Conservation (phyloP, 2,329 filamentous ascomycete genomes). For the Arthroderma sp. region DNA sequence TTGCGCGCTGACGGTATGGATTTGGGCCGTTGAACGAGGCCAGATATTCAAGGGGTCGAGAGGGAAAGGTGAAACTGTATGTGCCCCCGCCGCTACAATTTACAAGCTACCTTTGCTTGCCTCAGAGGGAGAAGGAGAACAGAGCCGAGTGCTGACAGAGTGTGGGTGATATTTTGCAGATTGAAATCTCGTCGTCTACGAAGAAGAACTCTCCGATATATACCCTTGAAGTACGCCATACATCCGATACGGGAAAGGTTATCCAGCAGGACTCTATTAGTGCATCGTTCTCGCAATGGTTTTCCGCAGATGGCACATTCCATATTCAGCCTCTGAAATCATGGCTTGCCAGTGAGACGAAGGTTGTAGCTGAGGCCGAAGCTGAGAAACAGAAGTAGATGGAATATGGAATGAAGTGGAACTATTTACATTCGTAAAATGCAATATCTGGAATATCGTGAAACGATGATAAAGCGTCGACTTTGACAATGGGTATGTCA, state of each 20-base stretch:
- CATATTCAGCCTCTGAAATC: slow-evolving; percentile 48
- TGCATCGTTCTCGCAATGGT: slow-evolving; percentile 49
- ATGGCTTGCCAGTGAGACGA: slow-evolving; percentile 47
- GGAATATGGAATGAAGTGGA: no score
- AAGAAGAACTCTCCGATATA: slow-evolving; percentile 77
- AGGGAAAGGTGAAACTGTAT: slow-evolving; percentile 52
- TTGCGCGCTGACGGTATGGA: slow-evolving; percentile 66
- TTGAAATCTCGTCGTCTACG: slow-evolving; percentile 57
- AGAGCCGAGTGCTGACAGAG: no score
- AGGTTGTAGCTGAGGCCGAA: slow-evolving; percentile 25
- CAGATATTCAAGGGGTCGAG: slow-evolving; percentile 66
- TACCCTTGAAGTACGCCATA: slow-evolving; percentile 50
- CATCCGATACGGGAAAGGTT: slow-evolving; percentile 26
- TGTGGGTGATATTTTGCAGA: slow-evolving; percentile 31
- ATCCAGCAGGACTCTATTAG: slow-evolving; percentile 37
- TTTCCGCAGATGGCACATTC: slow-evolving; percentile 44
- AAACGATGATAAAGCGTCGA: no score
- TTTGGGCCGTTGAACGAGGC: slow-evolving; percentile 68
- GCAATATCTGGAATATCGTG: no score
- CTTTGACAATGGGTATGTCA: no score
- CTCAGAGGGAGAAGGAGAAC: not conserved
- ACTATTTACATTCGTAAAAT: no score
- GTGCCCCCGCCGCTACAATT: slow-evolving; percentile 6
- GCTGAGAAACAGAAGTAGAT: no score
- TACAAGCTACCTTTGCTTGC: no score